phyloP scores from a whole-genome alignment of 495 filamentous ascomycete genomes.

The Letharia columbiana region DNA sequence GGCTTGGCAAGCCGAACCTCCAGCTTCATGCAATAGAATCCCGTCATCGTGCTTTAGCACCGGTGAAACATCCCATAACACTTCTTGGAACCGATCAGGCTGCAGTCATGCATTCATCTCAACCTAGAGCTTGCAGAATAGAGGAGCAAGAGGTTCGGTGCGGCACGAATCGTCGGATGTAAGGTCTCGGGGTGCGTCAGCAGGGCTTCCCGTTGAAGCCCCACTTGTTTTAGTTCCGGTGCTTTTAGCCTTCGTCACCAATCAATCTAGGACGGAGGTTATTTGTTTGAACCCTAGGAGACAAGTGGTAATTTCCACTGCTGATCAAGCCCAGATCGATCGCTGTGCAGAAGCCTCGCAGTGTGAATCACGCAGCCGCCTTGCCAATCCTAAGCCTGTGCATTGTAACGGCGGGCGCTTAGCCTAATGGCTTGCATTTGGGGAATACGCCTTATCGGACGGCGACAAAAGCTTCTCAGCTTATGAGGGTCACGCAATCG shows the following conservation, averaged over 20 bases:
- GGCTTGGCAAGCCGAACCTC: background rate
- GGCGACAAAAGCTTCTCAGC: background rate
- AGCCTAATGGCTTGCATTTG: background rate
- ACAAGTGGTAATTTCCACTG: background rate
- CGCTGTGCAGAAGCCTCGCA: background rate
- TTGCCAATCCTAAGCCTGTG: background rate
- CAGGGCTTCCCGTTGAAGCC: background rate
- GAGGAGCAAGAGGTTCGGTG: background rate
- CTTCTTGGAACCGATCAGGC: background rate
- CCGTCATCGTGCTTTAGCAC: conserved; percentile 1
- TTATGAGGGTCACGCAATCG: background rate
- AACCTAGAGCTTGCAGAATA: background rate
- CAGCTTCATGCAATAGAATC: background rate
- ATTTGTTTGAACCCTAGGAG: background rate
- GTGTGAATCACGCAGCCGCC: background rate
- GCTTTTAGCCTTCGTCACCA: background rate
- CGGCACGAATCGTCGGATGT: background rate
- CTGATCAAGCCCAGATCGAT: background rate
- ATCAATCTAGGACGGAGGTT: no score
- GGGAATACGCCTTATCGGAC: background rate
- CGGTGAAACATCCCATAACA: background rate
- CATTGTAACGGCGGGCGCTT: background rate
- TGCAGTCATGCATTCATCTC: background rate
- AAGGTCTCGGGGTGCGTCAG: background rate
- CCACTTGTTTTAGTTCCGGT: background rate